Evolutionary conservation across 1,284 basidiomycete species (phyloP), one percentile per base, ranked within the genome.

Genomic region (Ganoderma meredithae): DNA sequence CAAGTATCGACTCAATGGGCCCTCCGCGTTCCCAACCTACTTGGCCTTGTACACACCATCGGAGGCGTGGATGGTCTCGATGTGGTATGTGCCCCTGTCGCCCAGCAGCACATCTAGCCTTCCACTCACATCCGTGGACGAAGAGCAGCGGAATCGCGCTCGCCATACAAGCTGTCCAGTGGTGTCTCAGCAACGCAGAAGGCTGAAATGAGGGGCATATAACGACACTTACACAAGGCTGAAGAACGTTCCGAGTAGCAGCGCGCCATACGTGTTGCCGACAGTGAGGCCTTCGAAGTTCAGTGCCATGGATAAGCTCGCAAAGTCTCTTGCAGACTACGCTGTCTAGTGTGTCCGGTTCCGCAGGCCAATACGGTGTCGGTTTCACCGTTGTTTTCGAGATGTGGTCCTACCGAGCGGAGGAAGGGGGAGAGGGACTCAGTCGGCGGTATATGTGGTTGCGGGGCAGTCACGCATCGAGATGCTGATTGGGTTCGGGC

Each of bases 1-100:
- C 91, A 10, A 88, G 84, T 59, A 84, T 93, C 52, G 87, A 89
- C 63, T 82, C 82, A 19, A 88, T 90, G 83, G 86, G 85, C 43
- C 82, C 82, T 36, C 81, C 84, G 62, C 76, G 82, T 19, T 74
- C 84, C 6, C 85, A 86, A 68, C 83, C 77, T 49, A 82, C 81
- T 52, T n/a, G n/a, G n/a, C n/a, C n/a, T n/a, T n/a, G n/a, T n/a
- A n/a, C n/a, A n/a, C n/a, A n/a, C n/a, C n/a, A n/a, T n/a, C n/a
- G n/a, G n/a, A n/a, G n/a, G n/a, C n/a, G n/a, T n/a, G n/a, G n/a
- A n/a, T n/a, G n/a, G n/a, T n/a, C n/a, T n/a, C n/a, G n/a, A n/a
- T n/a, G n/a, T n/a, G n/a, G n/a, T n/a, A n/a, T n/a, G n/a, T n/a
- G n/a, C n/a, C n/a, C n/a, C n/a, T n/a, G n/a, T n/a, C n/a, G n/a